Evolutionary conservation across 345 rosid species (phyloP).

Genomic region (Laguncularia racemosa): DNA sequence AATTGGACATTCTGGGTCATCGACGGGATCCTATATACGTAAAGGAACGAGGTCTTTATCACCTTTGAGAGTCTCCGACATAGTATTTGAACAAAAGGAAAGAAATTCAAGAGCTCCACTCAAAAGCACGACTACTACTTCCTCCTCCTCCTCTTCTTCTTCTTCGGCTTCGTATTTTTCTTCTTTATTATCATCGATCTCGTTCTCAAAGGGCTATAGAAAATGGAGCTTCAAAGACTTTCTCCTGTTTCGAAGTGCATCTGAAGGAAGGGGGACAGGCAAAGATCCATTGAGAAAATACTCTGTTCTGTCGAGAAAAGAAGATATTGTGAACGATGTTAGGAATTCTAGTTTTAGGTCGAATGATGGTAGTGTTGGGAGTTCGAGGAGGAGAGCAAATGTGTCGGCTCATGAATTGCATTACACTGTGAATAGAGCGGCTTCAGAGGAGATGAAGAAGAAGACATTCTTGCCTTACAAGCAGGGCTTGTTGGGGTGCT

Average conservation of each 20-base stretch:
- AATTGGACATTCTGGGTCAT: conserved; percentile 16
- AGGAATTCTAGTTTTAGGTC: conserved; percentile 62
- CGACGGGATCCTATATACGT: conserved; percentile 18
- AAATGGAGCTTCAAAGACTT: conserved; percentile 90
- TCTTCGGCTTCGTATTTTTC: conserved; percentile 32
- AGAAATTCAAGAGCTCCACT: too few species aligned
- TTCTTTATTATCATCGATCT: conserved; percentile 52
- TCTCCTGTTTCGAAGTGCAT: conserved; percentile 76
- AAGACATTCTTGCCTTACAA: conserved; percentile 86
- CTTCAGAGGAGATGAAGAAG: conserved; percentile 80
- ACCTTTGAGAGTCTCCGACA: conserved; percentile 65
- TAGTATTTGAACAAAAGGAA: conserved; percentile 34
- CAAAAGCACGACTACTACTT: conserved; percentile 3
- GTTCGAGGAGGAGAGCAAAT: conserved; percentile 30
- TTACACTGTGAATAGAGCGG: conserved; percentile 82
- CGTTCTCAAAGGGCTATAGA: conserved; percentile 42
- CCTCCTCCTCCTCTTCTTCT: conserved; percentile 14
- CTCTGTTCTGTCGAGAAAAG: conserved; percentile 38
- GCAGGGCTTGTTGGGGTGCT: conserved; percentile 82
- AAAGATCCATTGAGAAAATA: conserved; percentile 43
- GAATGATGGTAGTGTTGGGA: conserved; percentile 42
- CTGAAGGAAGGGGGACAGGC: conserved; percentile 73
- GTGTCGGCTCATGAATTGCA: conserved; percentile 81
- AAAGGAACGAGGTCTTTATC: conserved; percentile 77
- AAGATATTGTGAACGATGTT: conserved; percentile 28